Evolutionary conservation across 2,329 filamentous ascomycete species (phyloP), one percentile per base, ranked within the genome.

Genomic region (Sordariomycetes sp.): DNA sequence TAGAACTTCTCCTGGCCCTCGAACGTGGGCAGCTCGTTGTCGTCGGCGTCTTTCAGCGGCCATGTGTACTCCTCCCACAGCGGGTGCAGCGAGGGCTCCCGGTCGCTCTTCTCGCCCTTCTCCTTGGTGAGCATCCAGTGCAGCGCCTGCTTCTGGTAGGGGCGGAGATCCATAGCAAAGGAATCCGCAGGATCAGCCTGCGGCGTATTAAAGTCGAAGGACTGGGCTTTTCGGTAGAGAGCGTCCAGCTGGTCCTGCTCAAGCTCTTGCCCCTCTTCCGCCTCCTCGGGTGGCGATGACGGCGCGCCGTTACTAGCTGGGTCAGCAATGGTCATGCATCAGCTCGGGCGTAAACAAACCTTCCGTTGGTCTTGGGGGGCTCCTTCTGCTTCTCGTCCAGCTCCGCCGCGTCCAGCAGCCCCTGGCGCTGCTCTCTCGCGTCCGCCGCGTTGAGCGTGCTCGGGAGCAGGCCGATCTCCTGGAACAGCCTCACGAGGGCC

Each of bases 41-140:
- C 92, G 63, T 97, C 89, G 43, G 88, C 86, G 71, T 99, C 94
- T 67, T 92, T 91, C 0, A 76, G 76, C 0, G 94, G 94, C 91
- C 92, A 99, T 1, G 75, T 70, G 65, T 99, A 99, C 68, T 97
- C 90, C 72, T 99, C 94, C 94, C 94, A 99, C 0, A 99, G 72
- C 0, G 94, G 94, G 71, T 99, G 92, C 90, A 99, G 96, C 0
- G 91, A 97, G 3, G 78, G 77, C 65, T 92, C 85, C 58, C 85
- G 83, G 43, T 84, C 80, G 12, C 83, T 80, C 63, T 84, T 86
- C 61, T 88, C 80, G 62, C 95, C 85, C 65, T 85, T 93, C 69
- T 99, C 94, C 69, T 97, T 97, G 4, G 86, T 81, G 62, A 97
- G 79, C 91, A 99, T 97, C 94, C 94, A 99, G 68, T 97, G 79